phyloP scores from a whole-genome alignment of 1,284 basidiomycete species.

The Melampsora americana region DNA sequence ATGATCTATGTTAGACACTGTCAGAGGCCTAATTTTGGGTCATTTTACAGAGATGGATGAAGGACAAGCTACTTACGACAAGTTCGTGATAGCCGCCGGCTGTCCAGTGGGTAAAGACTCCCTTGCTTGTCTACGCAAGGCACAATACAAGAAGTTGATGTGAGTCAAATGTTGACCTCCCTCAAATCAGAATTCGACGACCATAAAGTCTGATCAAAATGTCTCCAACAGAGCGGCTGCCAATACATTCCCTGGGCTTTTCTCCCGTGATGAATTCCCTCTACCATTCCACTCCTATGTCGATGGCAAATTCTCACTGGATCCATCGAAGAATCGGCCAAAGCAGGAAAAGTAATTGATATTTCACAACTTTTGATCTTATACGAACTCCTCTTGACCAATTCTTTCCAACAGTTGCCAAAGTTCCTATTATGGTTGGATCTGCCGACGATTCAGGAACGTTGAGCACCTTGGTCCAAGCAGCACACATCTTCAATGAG shows the following conservation, averaged over 20 bases:
- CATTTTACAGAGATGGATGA: background rate
- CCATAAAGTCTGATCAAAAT: background rate
- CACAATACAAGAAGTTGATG: background rate
- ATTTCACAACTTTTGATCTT: background rate
- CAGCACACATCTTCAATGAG: too few species aligned
- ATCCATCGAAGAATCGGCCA: background rate
- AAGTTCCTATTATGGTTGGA: background rate
- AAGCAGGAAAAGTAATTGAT: background rate
- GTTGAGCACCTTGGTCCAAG: too few species aligned
- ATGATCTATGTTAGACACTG: background rate
- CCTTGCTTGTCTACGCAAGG: background rate
- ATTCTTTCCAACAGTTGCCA: background rate
- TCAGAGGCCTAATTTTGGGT: background rate
- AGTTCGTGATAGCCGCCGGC: background rate
- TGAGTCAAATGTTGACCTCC: background rate
- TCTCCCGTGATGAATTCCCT: background rate
- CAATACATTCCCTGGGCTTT: background rate
- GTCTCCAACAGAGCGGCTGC: background rate
- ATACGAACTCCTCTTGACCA: too few species aligned
- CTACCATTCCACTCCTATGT: background rate
- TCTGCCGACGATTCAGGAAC: too few species aligned
- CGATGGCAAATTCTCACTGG: background rate
- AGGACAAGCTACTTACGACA: background rate
- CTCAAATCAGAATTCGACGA: background rate
- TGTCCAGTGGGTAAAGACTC: background rate